These are phyloP conservation scores for Polygonum maritimum DNA, from an alignment of 148 eudicot species.

Conservation along the genomic window DNA sequence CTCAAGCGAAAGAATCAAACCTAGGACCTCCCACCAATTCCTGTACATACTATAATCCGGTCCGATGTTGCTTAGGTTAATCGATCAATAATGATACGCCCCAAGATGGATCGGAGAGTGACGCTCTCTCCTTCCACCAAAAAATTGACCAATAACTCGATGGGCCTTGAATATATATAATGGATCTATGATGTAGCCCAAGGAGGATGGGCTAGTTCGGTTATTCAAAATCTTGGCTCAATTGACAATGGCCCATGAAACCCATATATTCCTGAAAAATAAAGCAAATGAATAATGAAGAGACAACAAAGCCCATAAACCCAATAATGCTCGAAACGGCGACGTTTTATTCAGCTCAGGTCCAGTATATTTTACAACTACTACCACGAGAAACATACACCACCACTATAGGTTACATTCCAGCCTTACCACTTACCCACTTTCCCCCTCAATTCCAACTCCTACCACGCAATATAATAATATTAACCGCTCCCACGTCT, in stretches of 20 bases:
- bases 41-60: too few relatives aligned
- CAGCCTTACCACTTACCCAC: background rate
- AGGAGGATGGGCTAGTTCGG: background rate
- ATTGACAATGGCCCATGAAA: background rate
- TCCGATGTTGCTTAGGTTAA: too few relatives aligned
- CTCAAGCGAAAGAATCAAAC: too few relatives aligned
- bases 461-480: background rate
- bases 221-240: background rate
- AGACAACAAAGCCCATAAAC: too few relatives aligned
- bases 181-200: background rate
- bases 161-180: background rate
- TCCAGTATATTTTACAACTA: background rate
- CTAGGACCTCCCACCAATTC: too few relatives aligned
- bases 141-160: background rate
- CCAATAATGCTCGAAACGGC: background rate
- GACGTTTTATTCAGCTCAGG: constrained; percentile 1
- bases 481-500: background rate
- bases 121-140: too few relatives aligned
- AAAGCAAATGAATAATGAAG: too few relatives aligned
- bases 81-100: too few relatives aligned
- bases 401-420: background rate
- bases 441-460: background rate
- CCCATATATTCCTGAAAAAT: background rate
- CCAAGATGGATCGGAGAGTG: too few relatives aligned
- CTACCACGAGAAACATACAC: background rate